Percentiles rank a stretch among this genome's conserved stretches.
These are phyloP conservation scores for Fusarium sp. DNA, from an alignment of 2,329 filamentous ascomycete genomes.

Conservation along the genomic window DNA sequence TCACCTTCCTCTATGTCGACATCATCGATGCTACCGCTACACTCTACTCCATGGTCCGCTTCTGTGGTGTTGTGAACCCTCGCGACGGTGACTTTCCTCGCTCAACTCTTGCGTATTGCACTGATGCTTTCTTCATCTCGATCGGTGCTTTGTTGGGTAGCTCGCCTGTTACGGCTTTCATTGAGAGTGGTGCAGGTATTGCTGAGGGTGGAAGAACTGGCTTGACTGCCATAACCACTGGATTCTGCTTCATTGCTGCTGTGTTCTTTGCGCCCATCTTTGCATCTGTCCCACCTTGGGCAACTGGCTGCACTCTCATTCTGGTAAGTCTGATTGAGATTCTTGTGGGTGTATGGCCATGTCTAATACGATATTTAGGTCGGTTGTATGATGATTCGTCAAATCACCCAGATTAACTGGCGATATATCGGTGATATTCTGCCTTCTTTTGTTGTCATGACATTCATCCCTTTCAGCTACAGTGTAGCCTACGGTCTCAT, in stretches of 20 bases:
- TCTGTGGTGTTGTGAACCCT: conserved; percentile 73
- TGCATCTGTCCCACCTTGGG: conserved; percentile 82
- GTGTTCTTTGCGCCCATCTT: conserved; percentile 83
- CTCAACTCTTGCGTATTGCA: conserved; percentile 82
- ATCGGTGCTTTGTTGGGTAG: conserved; percentile 77
- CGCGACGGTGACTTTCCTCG: conserved; percentile 85
- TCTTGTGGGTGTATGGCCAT: rapidly evolving
- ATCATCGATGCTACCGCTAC: conserved; percentile 84
- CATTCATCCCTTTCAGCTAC: conserved; percentile 83
- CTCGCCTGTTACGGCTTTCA: conserved; percentile 79
- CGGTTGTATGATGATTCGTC: conserved; percentile 82
- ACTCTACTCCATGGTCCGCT: conserved; percentile 84
- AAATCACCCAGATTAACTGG: conserved; percentile 82
- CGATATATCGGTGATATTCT: conserved; percentile 79
- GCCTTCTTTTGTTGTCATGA: conserved; percentile 80
- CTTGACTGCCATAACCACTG: conserved; percentile 76
- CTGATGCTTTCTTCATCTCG: conserved; percentile 78
- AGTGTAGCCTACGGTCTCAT: conserved; percentile 83
- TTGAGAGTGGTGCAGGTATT: conserved; percentile 81
- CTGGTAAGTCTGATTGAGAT: conserved; percentile 60
- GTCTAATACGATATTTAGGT: conserved; percentile 60
- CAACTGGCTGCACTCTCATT: conserved; percentile 79
- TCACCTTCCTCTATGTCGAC: conserved; percentile 84
- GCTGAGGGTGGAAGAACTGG: conserved; percentile 81
- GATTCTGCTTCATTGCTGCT: conserved; percentile 76